Evolutionary conservation across 148 eudicot genomes (phyloP).

Genomic region (Rhododendron molle): DNA sequence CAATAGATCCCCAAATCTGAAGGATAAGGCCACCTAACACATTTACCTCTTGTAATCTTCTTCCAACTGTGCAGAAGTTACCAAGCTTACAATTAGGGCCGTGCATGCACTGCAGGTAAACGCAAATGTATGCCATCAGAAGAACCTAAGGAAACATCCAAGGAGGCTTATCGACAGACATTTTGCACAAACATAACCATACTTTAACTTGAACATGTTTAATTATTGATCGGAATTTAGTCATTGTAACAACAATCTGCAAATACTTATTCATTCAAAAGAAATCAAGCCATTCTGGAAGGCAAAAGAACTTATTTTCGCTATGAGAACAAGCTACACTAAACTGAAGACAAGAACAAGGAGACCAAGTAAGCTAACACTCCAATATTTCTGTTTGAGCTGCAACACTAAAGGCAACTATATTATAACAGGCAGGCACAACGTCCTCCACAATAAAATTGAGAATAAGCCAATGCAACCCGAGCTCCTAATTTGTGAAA

Average conservation of each 20-base stretch:
- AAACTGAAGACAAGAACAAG: background rate
- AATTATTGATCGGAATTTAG: background rate
- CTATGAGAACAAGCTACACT: background rate
- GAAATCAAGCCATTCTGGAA: background rate
- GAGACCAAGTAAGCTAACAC: background rate
- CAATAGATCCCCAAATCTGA: background rate
- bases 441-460: background rate
- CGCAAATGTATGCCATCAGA: background rate
- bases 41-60: background rate
- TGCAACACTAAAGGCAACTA: background rate
- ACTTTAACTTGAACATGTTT: background rate
- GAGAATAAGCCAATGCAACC: background rate
- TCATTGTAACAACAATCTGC: background rate
- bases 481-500: background rate
- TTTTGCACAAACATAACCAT: background rate
- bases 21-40: background rate
- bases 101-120: conserved; percentile 2
- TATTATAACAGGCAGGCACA: background rate
- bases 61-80: background rate
- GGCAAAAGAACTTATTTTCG: background rate
- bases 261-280: background rate
- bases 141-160: background rate
- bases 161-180: background rate
- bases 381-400: background rate
- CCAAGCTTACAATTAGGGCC: background rate